These are phyloP conservation scores for Boletus vinaceobasis DNA, from an alignment of 768 basidiomycete genomes.

Conservation along the genomic window DNA sequence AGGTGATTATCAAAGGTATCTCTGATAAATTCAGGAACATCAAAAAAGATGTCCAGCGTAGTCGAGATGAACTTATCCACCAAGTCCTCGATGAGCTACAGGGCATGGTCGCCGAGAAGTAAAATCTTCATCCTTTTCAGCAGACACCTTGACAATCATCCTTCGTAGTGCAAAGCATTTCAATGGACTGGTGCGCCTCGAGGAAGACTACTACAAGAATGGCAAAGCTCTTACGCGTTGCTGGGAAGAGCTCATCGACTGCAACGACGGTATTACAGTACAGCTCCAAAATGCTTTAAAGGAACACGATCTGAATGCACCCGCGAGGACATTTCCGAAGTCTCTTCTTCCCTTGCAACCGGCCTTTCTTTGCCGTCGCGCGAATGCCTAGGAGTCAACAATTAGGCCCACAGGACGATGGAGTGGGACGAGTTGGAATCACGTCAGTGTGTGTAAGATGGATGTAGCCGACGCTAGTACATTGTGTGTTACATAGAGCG, in stretches of 20 bases:
- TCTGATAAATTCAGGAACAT: constrained; percentile 46
- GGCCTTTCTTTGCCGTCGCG: constrained; percentile 3
- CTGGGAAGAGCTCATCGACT: constrained; percentile 43
- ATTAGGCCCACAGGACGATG: not conserved
- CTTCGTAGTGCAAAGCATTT: constrained; percentile 45
- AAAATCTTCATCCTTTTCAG: not conserved
- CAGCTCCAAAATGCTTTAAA: constrained; percentile 40
- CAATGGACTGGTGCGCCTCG: constrained; percentile 52
- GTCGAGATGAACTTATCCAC: constrained; percentile 45
- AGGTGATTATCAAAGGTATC: constrained; percentile 51
- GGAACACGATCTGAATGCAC: constrained; percentile 45
- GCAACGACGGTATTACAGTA: constrained; percentile 34
- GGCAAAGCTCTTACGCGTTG: constrained; percentile 38
- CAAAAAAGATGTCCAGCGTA: constrained; percentile 41
- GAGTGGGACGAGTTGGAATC: not conserved
- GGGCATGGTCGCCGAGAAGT: constrained; percentile 37
- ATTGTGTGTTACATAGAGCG: not conserved
- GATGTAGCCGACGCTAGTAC: not conserved
- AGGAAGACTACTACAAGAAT: constrained; percentile 48
- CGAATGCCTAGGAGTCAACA: constrained; percentile 3
- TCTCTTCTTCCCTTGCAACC: constrained; percentile 38
- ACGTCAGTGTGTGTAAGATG: not conserved
- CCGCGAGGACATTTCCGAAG: constrained; percentile 50
- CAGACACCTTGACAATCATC: constrained; percentile 1
- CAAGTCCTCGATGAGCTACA: constrained; percentile 44